phyloP scores from a whole-genome alignment of 2,329 filamentous ascomycete species.

The Ophiocordyceps camponoti-saundersi region DNA sequence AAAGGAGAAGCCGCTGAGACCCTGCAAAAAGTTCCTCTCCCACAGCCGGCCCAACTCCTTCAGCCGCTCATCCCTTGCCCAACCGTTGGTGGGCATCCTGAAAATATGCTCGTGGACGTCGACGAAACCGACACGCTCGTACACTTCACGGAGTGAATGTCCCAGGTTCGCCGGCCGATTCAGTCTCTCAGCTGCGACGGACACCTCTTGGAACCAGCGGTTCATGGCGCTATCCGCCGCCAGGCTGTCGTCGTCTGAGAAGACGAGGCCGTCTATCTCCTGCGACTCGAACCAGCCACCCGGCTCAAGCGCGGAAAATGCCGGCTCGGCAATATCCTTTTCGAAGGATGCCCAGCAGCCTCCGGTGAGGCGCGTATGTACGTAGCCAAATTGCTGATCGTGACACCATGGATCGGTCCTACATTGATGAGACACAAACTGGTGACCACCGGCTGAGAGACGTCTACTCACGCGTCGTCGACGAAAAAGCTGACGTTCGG shows the following conservation, averaged over 20 bases:
- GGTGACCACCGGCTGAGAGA: neutral
- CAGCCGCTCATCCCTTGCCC: conserved; percentile 28
- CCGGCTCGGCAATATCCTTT: conserved; percentile 30
- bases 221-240: conserved; percentile 17
- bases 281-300: conserved; percentile 40
- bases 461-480: conserved; percentile 35
- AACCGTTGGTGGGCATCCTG: conserved; percentile 36
- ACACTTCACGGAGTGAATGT: conserved; percentile 17
- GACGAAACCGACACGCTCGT: conserved; percentile 33
- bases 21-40: conserved; percentile 24
- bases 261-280: conserved; percentile 21
- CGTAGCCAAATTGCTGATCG: conserved; percentile 22
- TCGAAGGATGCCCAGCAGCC: conserved; percentile 33
- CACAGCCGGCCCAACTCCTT: conserved; percentile 27
- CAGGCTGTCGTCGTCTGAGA: conserved; percentile 29
- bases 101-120: conserved; percentile 34
- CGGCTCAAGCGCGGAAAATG: conserved; percentile 29
- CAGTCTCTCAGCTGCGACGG: conserved; percentile 18
- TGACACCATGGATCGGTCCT: conserved; percentile 13
- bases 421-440: neutral
- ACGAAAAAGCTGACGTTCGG: conserved; percentile 63
- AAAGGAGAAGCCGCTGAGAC: conserved; percentile 27
- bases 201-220: conserved; percentile 22
- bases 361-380: conserved; percentile 31
- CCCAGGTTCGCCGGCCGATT: conserved; percentile 20